A percentile compares a stretch with the other conserved stretches of the same genome.
Conservation (phyloP, 2,329 filamentous ascomycete species). For the Metarhizium humberi region DNA sequence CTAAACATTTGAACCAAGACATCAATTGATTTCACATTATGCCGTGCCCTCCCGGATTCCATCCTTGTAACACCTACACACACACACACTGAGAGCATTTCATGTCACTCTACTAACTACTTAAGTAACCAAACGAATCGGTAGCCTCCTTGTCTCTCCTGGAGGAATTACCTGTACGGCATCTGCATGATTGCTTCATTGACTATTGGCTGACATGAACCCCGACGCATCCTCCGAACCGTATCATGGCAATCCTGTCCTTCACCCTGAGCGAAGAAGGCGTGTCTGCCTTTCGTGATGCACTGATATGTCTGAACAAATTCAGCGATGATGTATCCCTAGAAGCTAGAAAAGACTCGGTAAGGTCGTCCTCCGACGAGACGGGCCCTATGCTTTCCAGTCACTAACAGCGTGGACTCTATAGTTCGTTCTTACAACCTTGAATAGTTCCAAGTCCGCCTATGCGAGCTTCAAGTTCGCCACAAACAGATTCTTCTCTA, state of each 20-base stretch:
- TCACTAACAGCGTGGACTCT: background rate
- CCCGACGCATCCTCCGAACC: background rate
- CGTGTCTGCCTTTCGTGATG: slow-evolving; percentile 60
- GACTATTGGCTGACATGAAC: background rate
- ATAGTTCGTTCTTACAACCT: slow-evolving; percentile 62
- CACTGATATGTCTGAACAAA: slow-evolving; percentile 64
- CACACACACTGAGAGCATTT: background rate
- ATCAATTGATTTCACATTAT: no score
- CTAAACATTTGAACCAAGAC: no score
- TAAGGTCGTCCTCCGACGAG: slow-evolving; percentile 20
- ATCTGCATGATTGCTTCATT: background rate
- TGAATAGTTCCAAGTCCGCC: slow-evolving; percentile 74
- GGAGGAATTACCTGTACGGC: background rate
- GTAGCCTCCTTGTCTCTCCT: background rate
- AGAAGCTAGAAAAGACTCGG: slow-evolving; percentile 60
- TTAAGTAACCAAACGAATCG: background rate
- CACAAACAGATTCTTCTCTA: slow-evolving; percentile 60
- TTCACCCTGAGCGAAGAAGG: slow-evolving; percentile 69
- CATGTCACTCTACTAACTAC: background rate
- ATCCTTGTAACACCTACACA: background rate
- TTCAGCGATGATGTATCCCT: slow-evolving; percentile 73
- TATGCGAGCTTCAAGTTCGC: slow-evolving; percentile 66
- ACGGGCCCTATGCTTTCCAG: background rate
- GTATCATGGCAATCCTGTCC: slow-evolving; percentile 50
- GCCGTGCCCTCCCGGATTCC: no score